Evolutionary conservation across 805 yeast species (phyloP), one percentile per base, ranked within the genome.

Genomic region (Cyberlindnera euphorbiiphila): DNA sequence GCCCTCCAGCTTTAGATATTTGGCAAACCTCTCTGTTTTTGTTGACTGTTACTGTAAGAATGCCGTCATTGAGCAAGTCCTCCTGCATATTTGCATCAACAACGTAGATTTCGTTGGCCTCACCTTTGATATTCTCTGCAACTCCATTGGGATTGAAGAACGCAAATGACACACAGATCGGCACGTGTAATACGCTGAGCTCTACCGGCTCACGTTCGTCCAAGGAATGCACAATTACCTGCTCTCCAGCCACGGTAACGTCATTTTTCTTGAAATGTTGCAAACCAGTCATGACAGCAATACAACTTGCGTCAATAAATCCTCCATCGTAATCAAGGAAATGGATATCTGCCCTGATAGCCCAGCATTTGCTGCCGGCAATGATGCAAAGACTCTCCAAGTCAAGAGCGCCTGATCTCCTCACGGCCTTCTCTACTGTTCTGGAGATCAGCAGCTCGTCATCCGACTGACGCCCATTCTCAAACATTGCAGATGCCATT

Each of bases 321-420:
- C 94, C 94, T 28, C 98, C 98, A 61, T 93, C 98, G 54, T 78
- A 87, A 56, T 88, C 83, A 40, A 93, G 62, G 51, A 85, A 85
- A 54, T 88, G 95, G 13, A 93, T 77, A 56, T 89, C 97, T 0
- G 94, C 97, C 41, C 94, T 73, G 10, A 93, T 69, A 39, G 79
- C 72, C 98, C 98, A 93, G 56, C 95, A 88, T 47, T 86, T 81
- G 37, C 78, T 73, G 2, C 97, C 98, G 0, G 96, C 95, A 16
- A 85, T 75, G 30, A 93, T 86, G 64, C 98, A 91, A 30, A 93
- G 64, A 33, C 86, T 77, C 59, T 93, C 98, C 28, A 91, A 71
- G 61, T 93, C 98, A 30, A 93, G 64, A 0, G 98, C 95, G 45
- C 85, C 85, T 2, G 96, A 84, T 55, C 96, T 71, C 54, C 95